Evolutionary conservation across 1,284 basidiomycete genomes (phyloP).

Genomic region (Ustilago sp.): DNA sequence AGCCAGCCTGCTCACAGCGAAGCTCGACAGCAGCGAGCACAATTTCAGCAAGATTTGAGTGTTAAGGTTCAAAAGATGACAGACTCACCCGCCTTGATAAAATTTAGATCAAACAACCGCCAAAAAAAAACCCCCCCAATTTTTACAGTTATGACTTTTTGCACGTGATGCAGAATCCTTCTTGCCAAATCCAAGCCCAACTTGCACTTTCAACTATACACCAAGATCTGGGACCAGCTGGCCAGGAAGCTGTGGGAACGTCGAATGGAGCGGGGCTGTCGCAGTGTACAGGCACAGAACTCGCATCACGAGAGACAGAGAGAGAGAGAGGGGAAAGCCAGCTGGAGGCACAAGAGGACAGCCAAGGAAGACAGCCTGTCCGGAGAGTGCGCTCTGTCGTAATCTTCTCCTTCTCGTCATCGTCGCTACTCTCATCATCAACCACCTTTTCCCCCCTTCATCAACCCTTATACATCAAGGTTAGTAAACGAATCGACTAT

Average conservation of each 20-base stretch:
- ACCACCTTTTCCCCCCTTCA: conserved; percentile 34
- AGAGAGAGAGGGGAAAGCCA: background rate
- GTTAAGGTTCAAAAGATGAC: background rate
- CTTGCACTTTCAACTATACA: background rate
- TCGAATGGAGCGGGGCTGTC: background rate
- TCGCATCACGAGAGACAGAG: too few relatives aligned
- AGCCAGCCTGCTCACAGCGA: background rate
- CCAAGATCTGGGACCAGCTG: background rate
- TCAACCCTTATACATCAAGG: conserved; percentile 47
- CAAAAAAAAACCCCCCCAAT: too few relatives aligned
- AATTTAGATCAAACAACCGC: too few relatives aligned
- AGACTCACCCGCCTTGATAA: background rate
- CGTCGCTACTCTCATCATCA: conserved; percentile 23
- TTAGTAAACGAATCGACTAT: conserved; percentile 21
- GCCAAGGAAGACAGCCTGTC: background rate
- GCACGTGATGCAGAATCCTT: background rate
- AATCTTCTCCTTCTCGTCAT: conserved; percentile 11
- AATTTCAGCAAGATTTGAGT: background rate
- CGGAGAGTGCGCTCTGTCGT: background rate
- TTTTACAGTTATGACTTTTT: background rate
- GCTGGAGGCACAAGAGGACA: background rate
- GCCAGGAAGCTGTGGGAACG: background rate
- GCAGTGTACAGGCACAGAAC: background rate
- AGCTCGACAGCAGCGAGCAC: too few relatives aligned
- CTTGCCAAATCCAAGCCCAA: background rate